Evolutionary conservation across 139 green algal species (phyloP), one percentile per base, ranked within the genome.

Genomic region (Micractinium sp.): DNA sequence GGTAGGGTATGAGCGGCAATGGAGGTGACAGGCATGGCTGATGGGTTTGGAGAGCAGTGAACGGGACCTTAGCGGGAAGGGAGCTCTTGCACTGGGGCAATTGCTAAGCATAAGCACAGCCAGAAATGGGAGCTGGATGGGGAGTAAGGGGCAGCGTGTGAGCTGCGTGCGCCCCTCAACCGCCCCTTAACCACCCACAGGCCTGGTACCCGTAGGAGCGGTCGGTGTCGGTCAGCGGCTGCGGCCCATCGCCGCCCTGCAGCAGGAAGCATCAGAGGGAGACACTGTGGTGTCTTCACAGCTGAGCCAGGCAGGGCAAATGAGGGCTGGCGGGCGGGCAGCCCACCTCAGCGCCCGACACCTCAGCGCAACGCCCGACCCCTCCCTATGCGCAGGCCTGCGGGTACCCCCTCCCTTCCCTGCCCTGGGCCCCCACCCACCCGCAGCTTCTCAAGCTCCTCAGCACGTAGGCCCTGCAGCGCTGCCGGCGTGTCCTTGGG

Each of bases 181-280:
- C n/a, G n/a, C n/a, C n/a, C n/a, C n/a, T n/a, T n/a, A n/a, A n/a
- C n/a, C n/a, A n/a, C n/a, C n/a, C n/a, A n/a, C n/a, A n/a, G n/a
- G 75, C 81, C 81, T 85, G 81, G n/a, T 47, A 85, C 15, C 81
- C 81, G 56, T 85, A 85, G 3, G 56, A 53, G 5, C 56, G 31
- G 81, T 74, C 29, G 47, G 41, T 29, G 1, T 71, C 41, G 13
- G 41, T 69, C 79, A 66, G 41, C 2, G 79, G 79, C 31, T n/a
- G 20, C 18, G 79, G 79, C 35, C 79, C 79, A 29, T 85, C 33
- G 27, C 47, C 15, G 47, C 79, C 41, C 79, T 85, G 79, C 41
- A 35, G 12, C 12, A 13, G 41, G 31, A 14, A 33, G 79, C 47
- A 9, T 9, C 47, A 56, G 47, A 56, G 47, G 47, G 47, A 5